Evolutionary conservation across 2,329 filamentous ascomycete genomes (phyloP), one percentile per base, ranked within the genome.

Genomic region (Sarocladium brachiariae): DNA sequence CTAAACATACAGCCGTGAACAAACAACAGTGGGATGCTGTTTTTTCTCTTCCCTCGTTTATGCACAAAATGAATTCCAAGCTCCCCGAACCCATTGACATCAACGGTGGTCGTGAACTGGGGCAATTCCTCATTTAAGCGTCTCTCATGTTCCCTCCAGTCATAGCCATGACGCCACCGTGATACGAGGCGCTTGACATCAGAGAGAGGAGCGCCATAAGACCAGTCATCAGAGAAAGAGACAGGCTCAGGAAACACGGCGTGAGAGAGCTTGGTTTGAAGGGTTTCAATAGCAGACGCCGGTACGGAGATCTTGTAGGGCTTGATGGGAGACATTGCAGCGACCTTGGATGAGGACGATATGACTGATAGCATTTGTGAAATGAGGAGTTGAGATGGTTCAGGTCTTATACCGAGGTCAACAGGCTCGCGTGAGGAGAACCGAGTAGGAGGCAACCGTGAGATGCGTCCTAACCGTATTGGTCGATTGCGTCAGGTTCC

Each of bases 1-100:
- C n/a, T 4, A 14, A 18, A 59, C 65, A 58, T 53, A 70, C 78
- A 87, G 13, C 83, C 83, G 60, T 87, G 84, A n/a, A 74, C 71
- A 61, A 88, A 87, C 1, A 88, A 62, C 25, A 88, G 60, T 0
- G 85, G 84, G 37, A 88, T 78, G 2, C 81, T 80, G 18, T 70
- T 69, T 1, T 71, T 56, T 2, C 66, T 69, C 2, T 65, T 59
- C 56, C 76, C 81, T 49, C 64, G 70, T 56, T 83, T 71, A 59
- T 86, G 79, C 5, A 87, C 61, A 57, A 84, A 84, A 62, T 88
- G 84, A 2, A 88, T 70, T 21, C 80, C 70, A 27, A 86, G 60
- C 1, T 73, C 69, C 0, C 71, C 80, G 54, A 84, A 86, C 0
- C 75, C 77, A 4, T 81, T 72, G 0, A 84, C 72, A 0, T 65